Evolutionary conservation across 805 yeast genomes (phyloP).

Genomic region (Candida hungchunana): DNA sequence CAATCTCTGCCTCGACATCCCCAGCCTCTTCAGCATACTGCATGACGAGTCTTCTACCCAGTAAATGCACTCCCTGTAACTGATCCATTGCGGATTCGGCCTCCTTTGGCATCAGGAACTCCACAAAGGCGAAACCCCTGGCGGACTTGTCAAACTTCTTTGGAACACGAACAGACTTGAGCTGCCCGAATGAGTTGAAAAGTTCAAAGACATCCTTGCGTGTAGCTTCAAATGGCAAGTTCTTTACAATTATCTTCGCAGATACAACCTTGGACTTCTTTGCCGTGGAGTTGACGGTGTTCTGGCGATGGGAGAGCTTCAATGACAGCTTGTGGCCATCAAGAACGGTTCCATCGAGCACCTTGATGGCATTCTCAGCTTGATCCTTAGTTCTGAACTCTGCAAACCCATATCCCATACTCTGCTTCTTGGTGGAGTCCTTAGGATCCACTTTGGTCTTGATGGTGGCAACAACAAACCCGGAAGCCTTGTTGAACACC

Average conservation of each 20-base stretch:
- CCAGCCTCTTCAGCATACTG: slow-evolving; percentile 85
- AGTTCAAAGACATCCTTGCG: slow-evolving; percentile 90
- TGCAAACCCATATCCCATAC: slow-evolving; percentile 98
- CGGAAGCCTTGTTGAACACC: slow-evolving; percentile 66
- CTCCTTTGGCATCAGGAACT: slow-evolving; percentile 79
- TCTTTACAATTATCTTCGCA: slow-evolving; percentile 76
- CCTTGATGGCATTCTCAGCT: slow-evolving; percentile 70
- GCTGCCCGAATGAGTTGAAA: slow-evolving; percentile 91
- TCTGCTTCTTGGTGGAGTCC: slow-evolving; percentile 56
- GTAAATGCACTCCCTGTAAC: slow-evolving; percentile 90
- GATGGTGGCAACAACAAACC: slow-evolving; percentile 77
- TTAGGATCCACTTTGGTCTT: slow-evolving; percentile 87
- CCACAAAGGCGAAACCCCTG: slow-evolving; percentile 97
- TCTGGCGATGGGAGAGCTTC: slow-evolving; percentile 80
- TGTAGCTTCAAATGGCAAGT: slow-evolving; percentile 93
- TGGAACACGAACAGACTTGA: slow-evolving; percentile 93
- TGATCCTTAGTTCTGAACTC: slow-evolving; percentile 78
- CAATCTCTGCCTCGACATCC: slow-evolving; percentile 87
- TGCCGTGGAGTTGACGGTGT: slow-evolving; percentile 31
- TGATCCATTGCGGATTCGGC: slow-evolving; percentile 94
- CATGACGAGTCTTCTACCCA: slow-evolving; percentile 92
- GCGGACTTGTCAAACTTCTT: slow-evolving; percentile 93
- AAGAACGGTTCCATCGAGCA: slow-evolving; percentile 70
- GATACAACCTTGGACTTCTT: slow-evolving; percentile 17
- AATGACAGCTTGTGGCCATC: slow-evolving; percentile 90